Percentiles rank a stretch among this genome's conserved stretches.
phyloP scores from a whole-genome alignment of 2,329 filamentous ascomycete genomes.

The Verticillium klebahnii region DNA sequence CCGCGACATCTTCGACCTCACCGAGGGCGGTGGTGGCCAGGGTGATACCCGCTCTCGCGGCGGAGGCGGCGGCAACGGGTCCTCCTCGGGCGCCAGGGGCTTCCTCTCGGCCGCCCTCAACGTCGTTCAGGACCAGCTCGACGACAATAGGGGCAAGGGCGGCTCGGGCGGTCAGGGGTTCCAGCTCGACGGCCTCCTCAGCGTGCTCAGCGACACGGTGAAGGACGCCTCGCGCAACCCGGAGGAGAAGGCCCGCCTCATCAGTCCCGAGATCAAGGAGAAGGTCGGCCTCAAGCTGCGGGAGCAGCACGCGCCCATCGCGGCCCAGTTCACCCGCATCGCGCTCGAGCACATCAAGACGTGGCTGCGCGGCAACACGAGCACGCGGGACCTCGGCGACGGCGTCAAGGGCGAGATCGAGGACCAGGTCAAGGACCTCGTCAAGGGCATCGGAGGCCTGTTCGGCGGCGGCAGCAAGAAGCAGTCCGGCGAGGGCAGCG shows the following conservation, averaged over 20 bases:
- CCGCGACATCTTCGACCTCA: conserved; percentile 38
- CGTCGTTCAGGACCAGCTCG: conserved; percentile 34
- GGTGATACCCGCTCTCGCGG: conserved; percentile 23
- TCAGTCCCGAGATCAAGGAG: conserved; percentile 42
- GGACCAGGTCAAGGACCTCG: conserved; percentile 38
- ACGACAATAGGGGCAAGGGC: conserved; percentile 16
- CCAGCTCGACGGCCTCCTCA: conserved; percentile 37
- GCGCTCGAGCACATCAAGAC: conserved; percentile 41
- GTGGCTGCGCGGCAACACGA: conserved; percentile 38
- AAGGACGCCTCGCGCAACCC: conserved; percentile 40
- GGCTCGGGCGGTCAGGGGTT: conserved; percentile 24
- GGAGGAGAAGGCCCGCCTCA: conserved; percentile 39
- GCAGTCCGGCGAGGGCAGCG: conserved; percentile 23
- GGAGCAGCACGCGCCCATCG: conserved; percentile 36
- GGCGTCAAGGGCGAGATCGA: conserved; percentile 38
- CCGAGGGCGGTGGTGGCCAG: conserved; percentile 22
- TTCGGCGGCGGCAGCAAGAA: conserved; percentile 34
- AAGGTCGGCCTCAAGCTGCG: conserved; percentile 33
- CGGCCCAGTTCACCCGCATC: conserved; percentile 40
- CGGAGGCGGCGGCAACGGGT: conserved; percentile 10
- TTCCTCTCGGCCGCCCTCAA: conserved; percentile 37
- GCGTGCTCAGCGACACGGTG: conserved; percentile 35
- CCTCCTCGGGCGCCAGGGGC: conserved; percentile 25
- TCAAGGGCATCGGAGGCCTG: conserved; percentile 36
- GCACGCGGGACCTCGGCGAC: conserved; percentile 34